phyloP scores from a whole-genome alignment of 805 yeast species.

The Candida arabinofermentans region DNA sequence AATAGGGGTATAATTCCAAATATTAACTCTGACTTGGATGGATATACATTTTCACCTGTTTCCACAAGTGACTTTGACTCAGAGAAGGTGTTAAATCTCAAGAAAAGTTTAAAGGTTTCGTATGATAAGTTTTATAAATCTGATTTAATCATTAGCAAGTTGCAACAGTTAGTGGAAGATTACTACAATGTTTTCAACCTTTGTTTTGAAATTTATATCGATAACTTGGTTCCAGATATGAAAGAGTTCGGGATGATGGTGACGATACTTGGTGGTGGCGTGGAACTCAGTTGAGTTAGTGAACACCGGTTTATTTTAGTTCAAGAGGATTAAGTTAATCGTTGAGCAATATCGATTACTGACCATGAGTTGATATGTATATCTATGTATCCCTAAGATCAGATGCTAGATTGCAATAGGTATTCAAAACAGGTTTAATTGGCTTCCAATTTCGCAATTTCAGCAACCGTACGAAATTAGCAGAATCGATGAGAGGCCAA shows the following conservation, averaged over 20 bases:
- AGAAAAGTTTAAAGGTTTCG: conserved; percentile 2
- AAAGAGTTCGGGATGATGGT: conserved; percentile 12
- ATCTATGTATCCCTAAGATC: no score
- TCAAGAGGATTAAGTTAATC: no score
- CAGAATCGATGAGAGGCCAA: no score
- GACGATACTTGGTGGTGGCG: not conserved
- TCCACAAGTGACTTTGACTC: not conserved
- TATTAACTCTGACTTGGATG: not conserved
- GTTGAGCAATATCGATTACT: no score
- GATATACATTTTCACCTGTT: not conserved
- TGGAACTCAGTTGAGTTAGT: not conserved
- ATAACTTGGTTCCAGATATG: conserved; percentile 5
- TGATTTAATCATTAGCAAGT: conserved; percentile 5
- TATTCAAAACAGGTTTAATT: no score
- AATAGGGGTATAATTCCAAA: conserved; percentile 3
- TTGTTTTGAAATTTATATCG: conserved; percentile 13
- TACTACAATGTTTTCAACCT: conserved; percentile 16
- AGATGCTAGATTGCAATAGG: no score
- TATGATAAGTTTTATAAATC: conserved; percentile 13
- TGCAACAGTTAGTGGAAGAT: conserved; percentile 7
- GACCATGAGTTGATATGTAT: no score
- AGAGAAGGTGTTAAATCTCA: not conserved
- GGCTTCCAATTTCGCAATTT: no score
- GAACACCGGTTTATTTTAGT: no score
- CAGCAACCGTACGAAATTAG: no score